Evolutionary conservation across 148 eudicot genomes (phyloP).

Genomic region (Fagopyrum homotropicum): DNA sequence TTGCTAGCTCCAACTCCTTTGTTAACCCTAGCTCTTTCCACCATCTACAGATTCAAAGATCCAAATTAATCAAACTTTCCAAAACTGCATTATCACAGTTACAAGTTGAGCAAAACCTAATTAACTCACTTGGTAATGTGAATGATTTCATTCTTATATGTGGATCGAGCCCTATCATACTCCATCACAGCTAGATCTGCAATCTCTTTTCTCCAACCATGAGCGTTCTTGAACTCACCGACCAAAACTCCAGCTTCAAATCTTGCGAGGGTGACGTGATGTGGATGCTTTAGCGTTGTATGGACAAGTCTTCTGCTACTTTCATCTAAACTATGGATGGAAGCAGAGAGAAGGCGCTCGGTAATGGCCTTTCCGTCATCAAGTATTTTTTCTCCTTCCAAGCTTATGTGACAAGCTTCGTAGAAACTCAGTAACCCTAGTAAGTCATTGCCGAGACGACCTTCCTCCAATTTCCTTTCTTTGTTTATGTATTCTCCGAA

Average conservation of each 20-base stretch:
- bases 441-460: neutral
- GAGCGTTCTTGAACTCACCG: neutral
- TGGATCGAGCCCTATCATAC: neutral
- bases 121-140: slow-evolving; percentile 6
- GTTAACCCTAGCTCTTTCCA: slow-evolving; percentile 14
- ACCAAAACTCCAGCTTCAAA: neutral
- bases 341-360: neutral
- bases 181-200: slow-evolving; percentile 1
- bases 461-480: neutral
- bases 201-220: neutral
- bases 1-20: slow-evolving; percentile 28
- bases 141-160: neutral
- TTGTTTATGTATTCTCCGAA: neutral
- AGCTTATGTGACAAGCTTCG: slow-evolving; percentile 9
- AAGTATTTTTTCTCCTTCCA: neutral
- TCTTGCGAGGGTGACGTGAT: neutral
- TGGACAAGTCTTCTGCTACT: neutral
- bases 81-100: neutral
- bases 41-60: neutral
- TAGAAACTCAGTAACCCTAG: slow-evolving; percentile 7
- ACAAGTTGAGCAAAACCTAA: neutral
- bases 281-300: neutral
- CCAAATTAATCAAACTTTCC: too few species aligned
- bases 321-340: neutral
- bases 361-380: neutral